These are phyloP conservation scores for Globisporangium apiculatum DNA, from an alignment of 352 stramenopile species.

Conservation along the genomic window DNA sequence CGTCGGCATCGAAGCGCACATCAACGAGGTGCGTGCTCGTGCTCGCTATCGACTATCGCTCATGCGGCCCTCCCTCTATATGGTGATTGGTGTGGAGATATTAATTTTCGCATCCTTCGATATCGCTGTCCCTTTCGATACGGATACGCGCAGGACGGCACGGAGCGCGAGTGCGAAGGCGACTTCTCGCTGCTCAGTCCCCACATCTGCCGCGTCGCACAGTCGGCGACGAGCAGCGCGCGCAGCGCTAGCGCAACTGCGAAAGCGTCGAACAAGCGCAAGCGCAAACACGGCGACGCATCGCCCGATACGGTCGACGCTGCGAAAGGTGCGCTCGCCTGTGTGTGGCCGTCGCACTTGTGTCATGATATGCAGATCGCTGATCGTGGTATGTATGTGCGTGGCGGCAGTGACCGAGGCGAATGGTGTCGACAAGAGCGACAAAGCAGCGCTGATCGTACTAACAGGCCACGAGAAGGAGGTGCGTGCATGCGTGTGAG, in stretches of 20 bases:
- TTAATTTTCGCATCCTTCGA: too few relatives aligned
- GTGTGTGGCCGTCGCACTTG: constrained; percentile 4
- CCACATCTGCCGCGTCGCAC: constrained; percentile 83
- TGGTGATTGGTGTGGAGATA: neutral
- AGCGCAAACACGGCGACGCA: constrained; percentile 61
- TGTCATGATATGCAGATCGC: too few relatives aligned
- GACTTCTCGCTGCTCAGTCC: constrained; percentile 91
- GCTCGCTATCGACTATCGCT: neutral
- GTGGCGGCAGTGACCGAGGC: constrained; percentile 25
- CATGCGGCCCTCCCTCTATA: too few relatives aligned
- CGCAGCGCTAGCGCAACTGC: constrained; percentile 22
- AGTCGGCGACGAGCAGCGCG: constrained; percentile 65
- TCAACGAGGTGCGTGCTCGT: constrained; percentile 59
- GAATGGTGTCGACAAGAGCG: constrained; percentile 59
- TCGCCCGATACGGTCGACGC: constrained; percentile 58
- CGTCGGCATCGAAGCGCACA: constrained; percentile 87
- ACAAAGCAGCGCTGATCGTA: constrained; percentile 57
- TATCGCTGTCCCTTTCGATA: neutral
- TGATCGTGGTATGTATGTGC: too few relatives aligned
- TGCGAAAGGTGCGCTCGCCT: constrained; percentile 39
- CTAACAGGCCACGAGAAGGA: constrained; percentile 83
- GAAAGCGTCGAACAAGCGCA: constrained; percentile 77
- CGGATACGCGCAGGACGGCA: constrained; percentile 52
- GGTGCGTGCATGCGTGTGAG: constrained; percentile 8
- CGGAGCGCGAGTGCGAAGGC: constrained; percentile 77